These are phyloP conservation scores for Chlorella sp. DNA, from an alignment of 139 green algal genomes.

Conservation along the genomic window DNA sequence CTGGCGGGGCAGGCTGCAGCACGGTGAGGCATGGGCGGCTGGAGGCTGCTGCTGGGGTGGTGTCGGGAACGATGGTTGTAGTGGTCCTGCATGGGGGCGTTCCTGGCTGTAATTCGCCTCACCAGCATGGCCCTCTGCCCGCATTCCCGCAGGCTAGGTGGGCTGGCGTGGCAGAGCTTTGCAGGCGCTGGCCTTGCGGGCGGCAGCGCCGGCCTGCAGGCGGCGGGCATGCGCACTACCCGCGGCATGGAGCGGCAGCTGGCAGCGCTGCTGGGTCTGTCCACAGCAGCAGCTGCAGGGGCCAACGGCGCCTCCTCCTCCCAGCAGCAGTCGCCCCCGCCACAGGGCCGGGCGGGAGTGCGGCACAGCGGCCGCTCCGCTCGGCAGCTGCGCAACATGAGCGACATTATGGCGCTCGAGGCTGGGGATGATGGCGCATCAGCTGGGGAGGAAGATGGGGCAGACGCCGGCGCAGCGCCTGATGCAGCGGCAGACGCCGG, in stretches of 20 bases:
- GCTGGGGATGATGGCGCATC: neutral
- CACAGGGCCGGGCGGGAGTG: neutral
- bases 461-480: neutral
- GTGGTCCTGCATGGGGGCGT: too few relatives aligned
- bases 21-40: neutral
- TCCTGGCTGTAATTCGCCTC: too few relatives aligned
- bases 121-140: too few relatives aligned
- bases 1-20: neutral
- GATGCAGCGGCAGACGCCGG: neutral
- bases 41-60: too few relatives aligned
- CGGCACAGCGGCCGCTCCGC: constrained; percentile 20
- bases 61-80: too few relatives aligned
- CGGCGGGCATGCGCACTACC: neutral
- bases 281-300: neutral
- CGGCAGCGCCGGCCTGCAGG: neutral
- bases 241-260: constrained; percentile 33
- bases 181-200: neutral
- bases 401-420: neutral
- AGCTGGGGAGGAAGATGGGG: neutral
- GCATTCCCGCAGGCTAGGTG: neutral
- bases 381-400: neutral
- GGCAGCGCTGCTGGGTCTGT: neutral
- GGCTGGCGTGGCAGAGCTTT: constrained; percentile 6
- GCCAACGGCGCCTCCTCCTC: too few relatives aligned
- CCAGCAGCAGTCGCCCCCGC: neutral